Percentiles rank a stretch among this genome's conserved stretches.
These are phyloP conservation scores for Camelina laxa DNA, from an alignment of 345 rosid species.

Conservation along the genomic window DNA sequence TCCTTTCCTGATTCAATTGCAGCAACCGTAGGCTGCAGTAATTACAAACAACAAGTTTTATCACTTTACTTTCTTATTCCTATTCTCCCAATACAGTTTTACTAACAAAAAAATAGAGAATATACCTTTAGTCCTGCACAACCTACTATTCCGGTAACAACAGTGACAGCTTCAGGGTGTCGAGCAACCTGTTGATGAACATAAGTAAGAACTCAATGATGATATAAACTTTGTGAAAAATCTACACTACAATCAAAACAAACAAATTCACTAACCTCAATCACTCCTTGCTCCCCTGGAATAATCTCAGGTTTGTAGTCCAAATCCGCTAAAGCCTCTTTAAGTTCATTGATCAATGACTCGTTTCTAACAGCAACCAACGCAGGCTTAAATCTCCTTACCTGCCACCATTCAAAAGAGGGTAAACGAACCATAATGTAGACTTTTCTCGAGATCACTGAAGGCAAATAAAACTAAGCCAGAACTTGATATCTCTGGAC, in stretches of 20 bases:
- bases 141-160: constrained; percentile 96
- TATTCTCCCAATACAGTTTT: background rate
- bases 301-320: constrained; percentile 89
- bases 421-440: background rate
- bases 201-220: constrained; percentile 26
- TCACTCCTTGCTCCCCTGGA: constrained; percentile 89
- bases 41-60: background rate
- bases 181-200: constrained; percentile 76
- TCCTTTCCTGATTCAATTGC: constrained; percentile 97
- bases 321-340: constrained; percentile 81
- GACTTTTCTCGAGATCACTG: background rate
- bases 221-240: background rate
- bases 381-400: constrained; percentile 84
- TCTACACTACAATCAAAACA: constrained; percentile 18
- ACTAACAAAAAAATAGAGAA: background rate
- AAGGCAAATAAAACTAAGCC: background rate
- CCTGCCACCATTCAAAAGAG: constrained; percentile 52
- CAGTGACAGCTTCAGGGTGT: constrained; percentile 87
- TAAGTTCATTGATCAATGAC: constrained; percentile 70
- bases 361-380: constrained; percentile 82
- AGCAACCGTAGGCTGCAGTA: constrained; percentile 86
- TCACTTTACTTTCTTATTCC: background rate
- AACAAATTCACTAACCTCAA: constrained; percentile 58
- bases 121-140: constrained; percentile 93
- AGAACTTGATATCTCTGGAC: constrained; percentile 8